Evolutionary conservation across 495 filamentous ascomycete genomes (phyloP).

Genomic region (Trichodelitschia bisporula): DNA sequence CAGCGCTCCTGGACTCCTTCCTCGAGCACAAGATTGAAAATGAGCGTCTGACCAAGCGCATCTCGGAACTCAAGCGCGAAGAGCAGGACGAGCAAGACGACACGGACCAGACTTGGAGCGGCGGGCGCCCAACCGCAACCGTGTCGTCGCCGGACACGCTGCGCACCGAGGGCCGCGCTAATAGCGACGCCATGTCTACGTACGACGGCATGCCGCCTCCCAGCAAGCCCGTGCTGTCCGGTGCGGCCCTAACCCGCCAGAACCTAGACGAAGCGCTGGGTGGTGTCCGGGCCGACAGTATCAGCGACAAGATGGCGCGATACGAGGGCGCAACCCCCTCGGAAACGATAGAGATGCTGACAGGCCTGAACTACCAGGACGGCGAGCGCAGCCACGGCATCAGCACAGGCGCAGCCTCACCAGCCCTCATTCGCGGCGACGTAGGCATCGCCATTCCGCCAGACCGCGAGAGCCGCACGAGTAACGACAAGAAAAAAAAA

Average conservation of each 20-base stretch:
- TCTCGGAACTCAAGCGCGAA: constrained; percentile 64
- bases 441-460: constrained; percentile 60
- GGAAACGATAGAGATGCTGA: constrained; percentile 84
- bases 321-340: constrained; percentile 53
- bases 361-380: constrained; percentile 66
- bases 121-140: constrained; percentile 2
- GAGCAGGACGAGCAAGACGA: constrained; percentile 51
- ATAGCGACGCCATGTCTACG: constrained; percentile 5
- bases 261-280: constrained; percentile 58
- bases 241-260: constrained; percentile 44
- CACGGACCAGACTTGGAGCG: constrained; percentile 14
- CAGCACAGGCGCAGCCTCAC: constrained; percentile 59
- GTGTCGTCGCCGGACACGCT: constrained; percentile 18
- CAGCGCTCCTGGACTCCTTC: constrained; percentile 70
- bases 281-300: constrained; percentile 42
- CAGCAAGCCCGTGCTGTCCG: constrained; percentile 32
- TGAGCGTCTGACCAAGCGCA: constrained; percentile 59
- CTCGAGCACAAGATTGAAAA: constrained; percentile 97
- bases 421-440: constrained; percentile 62
- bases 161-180: constrained; percentile 7
- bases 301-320: constrained; percentile 50
- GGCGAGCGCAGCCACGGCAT: constrained; percentile 78
- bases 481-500: constrained; percentile 71
- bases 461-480: constrained; percentile 34
- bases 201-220: constrained; percentile 40